phyloP scores from a whole-genome alignment of 441 rosid genomes.

The Breynia disticha region DNA sequence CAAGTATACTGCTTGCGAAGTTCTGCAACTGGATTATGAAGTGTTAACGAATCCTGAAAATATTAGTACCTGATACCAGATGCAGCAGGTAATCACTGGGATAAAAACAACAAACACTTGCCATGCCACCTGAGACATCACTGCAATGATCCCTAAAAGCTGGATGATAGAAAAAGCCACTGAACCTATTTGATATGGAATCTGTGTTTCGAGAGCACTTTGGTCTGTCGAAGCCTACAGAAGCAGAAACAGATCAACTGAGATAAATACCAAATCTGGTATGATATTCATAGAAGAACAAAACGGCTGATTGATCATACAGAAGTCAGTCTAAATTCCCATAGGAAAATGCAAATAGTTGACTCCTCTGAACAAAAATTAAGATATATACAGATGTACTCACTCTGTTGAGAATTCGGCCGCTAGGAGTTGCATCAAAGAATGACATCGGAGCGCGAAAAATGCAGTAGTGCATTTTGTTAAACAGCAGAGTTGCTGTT shows the following conservation, averaged over 20 bases:
- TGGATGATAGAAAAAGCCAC: conserved; percentile 47
- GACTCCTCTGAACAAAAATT: too few species aligned
- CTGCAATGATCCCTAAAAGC: conserved; percentile 64
- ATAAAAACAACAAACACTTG: conserved; percentile 64
- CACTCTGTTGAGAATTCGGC: conserved; percentile 78
- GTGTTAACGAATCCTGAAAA: neutral
- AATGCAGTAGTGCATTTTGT: conserved; percentile 72
- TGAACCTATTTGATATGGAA: conserved; percentile 39
- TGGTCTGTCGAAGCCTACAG: conserved; percentile 84
- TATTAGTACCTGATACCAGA: conserved; percentile 71
- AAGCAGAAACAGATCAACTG: conserved; percentile 3
- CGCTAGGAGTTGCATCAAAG: conserved; percentile 94
- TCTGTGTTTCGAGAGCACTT: conserved; percentile 48
- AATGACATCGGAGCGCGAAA: conserved; percentile 92
- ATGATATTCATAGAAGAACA: conserved; percentile 1
- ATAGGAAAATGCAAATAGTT: too few species aligned
- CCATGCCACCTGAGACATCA: conserved; percentile 93
- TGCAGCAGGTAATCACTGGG: conserved; percentile 56
- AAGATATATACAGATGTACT: conserved; percentile 9
- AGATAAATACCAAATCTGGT: neutral
- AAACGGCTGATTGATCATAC: too few species aligned
- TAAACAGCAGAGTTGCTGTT: conserved; percentile 80
- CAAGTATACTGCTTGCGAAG: neutral
- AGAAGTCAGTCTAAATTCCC: too few species aligned
- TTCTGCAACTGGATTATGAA: neutral